Evolutionary conservation across 1,139 yeast genomes (phyloP), one percentile per base, ranked within the genome.

Genomic region (Geotrichum siamense): DNA sequence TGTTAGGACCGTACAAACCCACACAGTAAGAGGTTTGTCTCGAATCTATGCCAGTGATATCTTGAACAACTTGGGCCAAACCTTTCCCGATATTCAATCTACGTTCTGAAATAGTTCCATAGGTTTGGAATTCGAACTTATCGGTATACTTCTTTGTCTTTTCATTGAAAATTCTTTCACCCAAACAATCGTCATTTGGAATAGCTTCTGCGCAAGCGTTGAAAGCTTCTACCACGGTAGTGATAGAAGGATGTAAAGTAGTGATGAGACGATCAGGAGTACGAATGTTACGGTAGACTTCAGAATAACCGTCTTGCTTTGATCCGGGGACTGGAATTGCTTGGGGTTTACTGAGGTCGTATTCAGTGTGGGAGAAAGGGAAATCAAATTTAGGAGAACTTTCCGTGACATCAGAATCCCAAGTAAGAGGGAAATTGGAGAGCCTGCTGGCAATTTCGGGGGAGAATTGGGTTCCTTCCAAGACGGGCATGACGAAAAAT

Each of bases 11-110:
- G 57, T 73, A 74, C 20, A 79, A 54, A 1, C 78, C 68, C n/a
- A 79, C 76, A 29, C 75, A 62, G 55, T 75, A 77, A 34, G 55
- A 54, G 37, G 61, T 57, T 2, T 27, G 16, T 20, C 44, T 38
- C 19, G 41, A 12, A 36, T 47, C 47, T 25, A 48, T 10, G 9
- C 55, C 52, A 5, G 33, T 38, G 10, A 51, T 39, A 26, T 50
- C 44, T 19, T 49, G 47, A 12, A 57, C 60, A 3, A 75, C 60
- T 39, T 75, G 69, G 52, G 78, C 68, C 25, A 83, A 55, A 10
- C 93, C 94, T 2, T 84, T 65, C 3, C 87, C 93, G 37, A 82
- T 66, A 43, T 73, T 62, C 41, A 63, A 61, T 44, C 74, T 70
- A 42, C 79, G 67, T 37, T 58, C 51, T 25, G 65, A 62, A 8